These are phyloP conservation scores for Acer yangbiense DNA, from an alignment of 345 rosid genomes.

Conservation along the genomic window DNA sequence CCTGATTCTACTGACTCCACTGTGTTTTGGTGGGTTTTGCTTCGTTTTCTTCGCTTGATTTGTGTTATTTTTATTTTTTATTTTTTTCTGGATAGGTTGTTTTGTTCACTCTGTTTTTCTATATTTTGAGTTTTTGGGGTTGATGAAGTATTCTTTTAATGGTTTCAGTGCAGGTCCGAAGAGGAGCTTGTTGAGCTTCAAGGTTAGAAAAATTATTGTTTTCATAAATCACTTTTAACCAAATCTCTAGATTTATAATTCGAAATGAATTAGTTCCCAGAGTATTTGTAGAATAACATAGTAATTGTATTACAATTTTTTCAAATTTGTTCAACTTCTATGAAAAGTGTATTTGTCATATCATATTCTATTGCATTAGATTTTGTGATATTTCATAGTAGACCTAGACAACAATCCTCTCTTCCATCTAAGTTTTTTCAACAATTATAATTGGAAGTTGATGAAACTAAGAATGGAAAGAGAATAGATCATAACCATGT, in stretches of 20 bases:
- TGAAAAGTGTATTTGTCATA: no score
- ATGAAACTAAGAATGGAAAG: not conserved
- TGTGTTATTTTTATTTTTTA: slow-evolving; percentile 7
- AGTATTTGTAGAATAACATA: no score
- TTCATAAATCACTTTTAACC: no score
- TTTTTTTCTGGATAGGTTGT: no score
- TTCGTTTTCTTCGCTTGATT: slow-evolving; percentile 9
- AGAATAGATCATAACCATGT: not conserved
- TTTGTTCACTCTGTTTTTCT: no score
- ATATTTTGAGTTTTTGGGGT: no score
- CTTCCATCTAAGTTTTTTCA: not conserved
- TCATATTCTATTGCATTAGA: no score
- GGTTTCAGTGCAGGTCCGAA: slow-evolving; percentile 97
- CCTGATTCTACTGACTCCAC: slow-evolving; percentile 80
- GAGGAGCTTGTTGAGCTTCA: slow-evolving; percentile 90
- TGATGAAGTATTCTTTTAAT: slow-evolving; percentile 17
- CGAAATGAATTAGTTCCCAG: no score
- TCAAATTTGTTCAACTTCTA: no score
- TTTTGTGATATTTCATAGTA: no score
- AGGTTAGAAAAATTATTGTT: slow-evolving; percentile 44
- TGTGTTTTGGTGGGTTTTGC: slow-evolving; percentile 75
- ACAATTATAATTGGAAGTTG: not conserved
- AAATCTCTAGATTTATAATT: not conserved
- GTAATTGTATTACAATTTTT: no score
- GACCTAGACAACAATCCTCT: not conserved